Evolutionary conservation across 805 yeast genomes (phyloP).

Genomic region (Lachancea waltii): DNA sequence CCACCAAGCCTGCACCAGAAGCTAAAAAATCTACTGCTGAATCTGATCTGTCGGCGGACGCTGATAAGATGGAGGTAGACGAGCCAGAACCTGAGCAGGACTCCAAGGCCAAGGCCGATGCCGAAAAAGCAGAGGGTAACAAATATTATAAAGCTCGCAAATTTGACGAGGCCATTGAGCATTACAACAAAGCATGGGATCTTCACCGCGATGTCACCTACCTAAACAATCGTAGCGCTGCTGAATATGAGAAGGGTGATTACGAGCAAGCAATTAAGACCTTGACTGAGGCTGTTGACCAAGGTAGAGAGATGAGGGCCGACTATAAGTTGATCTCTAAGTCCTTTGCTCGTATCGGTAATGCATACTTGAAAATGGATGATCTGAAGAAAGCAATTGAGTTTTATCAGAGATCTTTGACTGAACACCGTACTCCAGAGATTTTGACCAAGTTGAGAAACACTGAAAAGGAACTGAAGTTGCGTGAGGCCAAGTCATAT

Average conservation of each 20-base stretch:
- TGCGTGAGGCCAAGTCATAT: slow-evolving; percentile 68
- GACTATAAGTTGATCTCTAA: slow-evolving; percentile 90
- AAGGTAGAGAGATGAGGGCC: slow-evolving; percentile 84
- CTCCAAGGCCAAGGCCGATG: slow-evolving; percentile 50
- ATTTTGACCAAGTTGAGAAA: slow-evolving; percentile 79
- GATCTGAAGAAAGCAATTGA: slow-evolving; percentile 69
- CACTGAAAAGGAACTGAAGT: slow-evolving; percentile 80
- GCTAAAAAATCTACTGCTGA: slow-evolving; percentile 21
- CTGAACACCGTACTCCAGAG: slow-evolving; percentile 96
- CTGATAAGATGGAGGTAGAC: slow-evolving; percentile 33
- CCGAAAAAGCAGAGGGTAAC: slow-evolving; percentile 80
- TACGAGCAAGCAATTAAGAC: slow-evolving; percentile 78
- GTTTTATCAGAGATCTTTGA: slow-evolving; percentile 80
- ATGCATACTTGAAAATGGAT: slow-evolving; percentile 65
- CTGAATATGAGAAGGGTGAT: slow-evolving; percentile 93
- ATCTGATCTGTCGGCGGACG: slow-evolving; percentile 23
- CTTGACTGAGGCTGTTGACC: slow-evolving; percentile 75
- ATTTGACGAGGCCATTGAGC: slow-evolving; percentile 87
- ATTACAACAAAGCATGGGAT: slow-evolving; percentile 83
- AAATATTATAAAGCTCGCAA: slow-evolving; percentile 75
- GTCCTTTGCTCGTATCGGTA: slow-evolving; percentile 89
- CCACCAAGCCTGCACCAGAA: slow-evolving; percentile 32
- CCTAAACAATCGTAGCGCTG: slow-evolving; percentile 95
- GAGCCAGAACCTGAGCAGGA: slow-evolving; percentile 33
- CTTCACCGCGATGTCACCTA: slow-evolving; percentile 79